Evolutionary conservation across 306 rosid genomes (phyloP).

Genomic region (Cucurbita maxima): DNA sequence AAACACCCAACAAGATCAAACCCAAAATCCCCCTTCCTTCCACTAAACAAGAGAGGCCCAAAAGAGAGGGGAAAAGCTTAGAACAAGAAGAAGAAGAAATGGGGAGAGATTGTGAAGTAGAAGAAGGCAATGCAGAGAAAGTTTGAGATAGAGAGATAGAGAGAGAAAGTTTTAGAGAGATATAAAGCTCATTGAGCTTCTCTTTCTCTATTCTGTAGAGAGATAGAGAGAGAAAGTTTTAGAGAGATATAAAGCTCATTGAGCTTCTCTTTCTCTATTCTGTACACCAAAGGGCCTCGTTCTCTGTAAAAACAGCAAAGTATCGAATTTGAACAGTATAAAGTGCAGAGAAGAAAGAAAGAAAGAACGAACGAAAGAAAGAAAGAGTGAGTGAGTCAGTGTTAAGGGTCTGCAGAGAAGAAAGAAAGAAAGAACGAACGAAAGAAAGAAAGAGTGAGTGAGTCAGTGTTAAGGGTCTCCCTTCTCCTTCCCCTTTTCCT

Average conservation of each 20-base stretch:
- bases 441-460: conserved; percentile 5
- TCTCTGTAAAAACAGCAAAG: conserved; percentile 70
- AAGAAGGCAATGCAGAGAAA: conserved; percentile 37
- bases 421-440: conserved; percentile 5
- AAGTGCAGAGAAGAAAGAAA: conserved; percentile 27
- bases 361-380: too few relatives aligned
- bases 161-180: conserved; percentile 12
- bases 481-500: neutral
- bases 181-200: conserved; percentile 11
- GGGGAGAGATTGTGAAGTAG: conserved; percentile 64
- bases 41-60: conserved; percentile 22
- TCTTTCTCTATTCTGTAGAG: conserved; percentile 22
- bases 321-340: conserved; percentile 74
- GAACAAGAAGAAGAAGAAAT: neutral
- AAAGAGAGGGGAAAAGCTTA: conserved; percentile 32
- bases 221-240: too few relatives aligned
- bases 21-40: conserved; percentile 7
- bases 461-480: conserved; percentile 18
- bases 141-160: conserved; percentile 33
- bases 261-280: conserved; percentile 17
- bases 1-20: conserved; percentile 8
- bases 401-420: too few relatives aligned
- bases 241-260: too few relatives aligned
- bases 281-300: conserved; percentile 60
- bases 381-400: too few relatives aligned